phyloP scores from a whole-genome alignment of 768 basidiomycete species.

The Podaxis sp. region DNA sequence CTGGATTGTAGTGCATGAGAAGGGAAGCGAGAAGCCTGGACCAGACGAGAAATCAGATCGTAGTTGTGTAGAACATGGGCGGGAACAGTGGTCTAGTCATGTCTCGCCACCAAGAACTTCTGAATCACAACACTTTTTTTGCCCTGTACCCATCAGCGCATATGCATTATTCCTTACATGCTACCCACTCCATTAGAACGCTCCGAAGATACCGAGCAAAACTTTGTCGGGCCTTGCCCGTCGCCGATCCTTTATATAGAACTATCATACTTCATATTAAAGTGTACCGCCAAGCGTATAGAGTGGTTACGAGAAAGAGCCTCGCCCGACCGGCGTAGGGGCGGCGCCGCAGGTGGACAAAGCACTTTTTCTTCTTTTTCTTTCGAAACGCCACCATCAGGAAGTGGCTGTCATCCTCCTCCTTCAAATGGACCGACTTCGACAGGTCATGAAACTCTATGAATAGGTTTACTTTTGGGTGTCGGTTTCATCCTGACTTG shows the following conservation, averaged over 20 bases:
- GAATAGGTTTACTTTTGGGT: background rate
- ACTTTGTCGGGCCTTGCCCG: background rate
- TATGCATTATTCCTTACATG: background rate
- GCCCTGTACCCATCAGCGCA: background rate
- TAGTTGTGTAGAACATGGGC: too few relatives aligned
- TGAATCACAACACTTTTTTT: background rate
- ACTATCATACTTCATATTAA: background rate
- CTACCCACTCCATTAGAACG: background rate
- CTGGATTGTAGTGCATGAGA: too few relatives aligned
- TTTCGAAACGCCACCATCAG: constrained; percentile 8
- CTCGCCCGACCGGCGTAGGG: background rate
- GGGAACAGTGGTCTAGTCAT: background rate
- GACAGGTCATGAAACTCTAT: background rate
- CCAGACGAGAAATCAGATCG: too few relatives aligned
- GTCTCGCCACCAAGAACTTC: background rate
- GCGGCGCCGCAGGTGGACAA: background rate
- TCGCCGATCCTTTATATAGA: constrained; percentile 2
- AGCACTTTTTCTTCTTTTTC: background rate
- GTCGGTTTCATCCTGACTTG: background rate
- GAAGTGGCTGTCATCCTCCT: background rate
- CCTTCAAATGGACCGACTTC: background rate
- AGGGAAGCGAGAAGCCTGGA: too few relatives aligned
- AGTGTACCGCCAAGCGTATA: background rate
- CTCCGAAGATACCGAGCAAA: background rate
- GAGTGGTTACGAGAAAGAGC: background rate